Conservation (phyloP, 1,284 basidiomycete genomes). For the Heterobasidion irregulare region DNA sequence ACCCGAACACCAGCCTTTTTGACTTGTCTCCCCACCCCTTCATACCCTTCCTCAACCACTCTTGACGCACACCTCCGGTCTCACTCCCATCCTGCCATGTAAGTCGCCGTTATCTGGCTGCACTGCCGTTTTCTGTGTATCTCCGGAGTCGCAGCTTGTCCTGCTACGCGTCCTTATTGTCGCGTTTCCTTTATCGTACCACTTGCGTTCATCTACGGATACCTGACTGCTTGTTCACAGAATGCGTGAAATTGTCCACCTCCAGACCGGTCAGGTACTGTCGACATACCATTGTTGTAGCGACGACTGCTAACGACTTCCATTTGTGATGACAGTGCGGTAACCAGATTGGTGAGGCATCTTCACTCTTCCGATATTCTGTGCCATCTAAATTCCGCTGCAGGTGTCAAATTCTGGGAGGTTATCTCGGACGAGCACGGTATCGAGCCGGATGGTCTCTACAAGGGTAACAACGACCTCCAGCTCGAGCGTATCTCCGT, state of each 20-base stretch:
- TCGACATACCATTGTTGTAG: constrained; percentile 7
- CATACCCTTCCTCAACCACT: constrained; percentile 8
- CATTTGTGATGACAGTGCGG: constrained; percentile 58
- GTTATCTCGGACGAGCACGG: constrained; percentile 97
- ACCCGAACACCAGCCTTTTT: constrained; percentile 11
- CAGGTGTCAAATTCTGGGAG: constrained; percentile 98
- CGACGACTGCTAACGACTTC: constrained; percentile 10
- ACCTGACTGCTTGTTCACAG: constrained; percentile 25
- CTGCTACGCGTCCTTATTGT: background rate
- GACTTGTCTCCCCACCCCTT: constrained; percentile 9
- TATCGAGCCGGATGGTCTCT: constrained; percentile 86
- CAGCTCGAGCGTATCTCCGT: constrained; percentile 97
- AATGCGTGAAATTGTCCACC: constrained; percentile 97
- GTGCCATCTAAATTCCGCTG: constrained; percentile 2
- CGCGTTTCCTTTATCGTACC: constrained; percentile 8
- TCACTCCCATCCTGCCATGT: constrained; percentile 10
- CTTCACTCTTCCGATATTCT: background rate
- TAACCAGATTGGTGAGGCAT: constrained; percentile 89
- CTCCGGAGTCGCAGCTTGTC: background rate
- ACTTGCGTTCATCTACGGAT: background rate
- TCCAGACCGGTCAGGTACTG: constrained; percentile 89
- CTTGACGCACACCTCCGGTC: constrained; percentile 8
- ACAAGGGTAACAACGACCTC: constrained; percentile 91
- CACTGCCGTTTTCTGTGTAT: background rate
- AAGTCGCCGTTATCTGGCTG: constrained; percentile 1